Percentiles rank a stretch among this genome's conserved stretches.
These are phyloP conservation scores for Phytophthora ramorum DNA, from an alignment of 352 stramenopile genomes.

Conservation along the genomic window DNA sequence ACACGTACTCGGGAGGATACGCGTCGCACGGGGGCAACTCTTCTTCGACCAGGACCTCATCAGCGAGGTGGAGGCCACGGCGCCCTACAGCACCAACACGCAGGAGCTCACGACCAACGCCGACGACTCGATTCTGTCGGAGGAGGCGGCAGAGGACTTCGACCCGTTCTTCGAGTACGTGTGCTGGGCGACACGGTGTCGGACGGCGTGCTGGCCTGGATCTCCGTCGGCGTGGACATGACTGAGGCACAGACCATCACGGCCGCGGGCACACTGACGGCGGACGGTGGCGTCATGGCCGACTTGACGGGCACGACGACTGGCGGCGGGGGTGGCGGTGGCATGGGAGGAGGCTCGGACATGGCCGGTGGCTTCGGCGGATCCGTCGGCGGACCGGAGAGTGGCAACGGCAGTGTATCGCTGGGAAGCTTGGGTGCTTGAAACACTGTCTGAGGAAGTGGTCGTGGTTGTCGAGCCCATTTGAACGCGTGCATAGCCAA, in stretches of 20 bases:
- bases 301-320: constrained; percentile 20
- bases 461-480: too few relatives aligned
- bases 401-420: not conserved
- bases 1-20: constrained; percentile 22
- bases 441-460: too few relatives aligned
- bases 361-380: constrained; percentile 12
- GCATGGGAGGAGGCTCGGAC: constrained; percentile 8
- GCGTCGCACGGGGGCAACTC: constrained; percentile 18
- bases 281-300: constrained; percentile 23
- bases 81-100: constrained; percentile 26
- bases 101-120: constrained; percentile 32
- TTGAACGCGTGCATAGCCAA: too few relatives aligned
- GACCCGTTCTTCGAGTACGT: constrained; percentile 40
- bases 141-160: constrained; percentile 35
- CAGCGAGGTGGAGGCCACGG: constrained; percentile 17
- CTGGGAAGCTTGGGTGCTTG: too few relatives aligned
- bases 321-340: not conserved
- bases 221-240: constrained; percentile 11
- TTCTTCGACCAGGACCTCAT: constrained; percentile 35
- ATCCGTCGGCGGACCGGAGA: constrained; percentile 15
- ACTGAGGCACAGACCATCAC: constrained; percentile 26
- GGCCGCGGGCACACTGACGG: constrained; percentile 15
- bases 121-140: constrained; percentile 29
- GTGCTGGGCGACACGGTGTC: constrained; percentile 31
- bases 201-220: constrained; percentile 46